Evolutionary conservation across 2,329 filamentous ascomycete species (phyloP).

Genomic region (Fusarium sarcochroum): DNA sequence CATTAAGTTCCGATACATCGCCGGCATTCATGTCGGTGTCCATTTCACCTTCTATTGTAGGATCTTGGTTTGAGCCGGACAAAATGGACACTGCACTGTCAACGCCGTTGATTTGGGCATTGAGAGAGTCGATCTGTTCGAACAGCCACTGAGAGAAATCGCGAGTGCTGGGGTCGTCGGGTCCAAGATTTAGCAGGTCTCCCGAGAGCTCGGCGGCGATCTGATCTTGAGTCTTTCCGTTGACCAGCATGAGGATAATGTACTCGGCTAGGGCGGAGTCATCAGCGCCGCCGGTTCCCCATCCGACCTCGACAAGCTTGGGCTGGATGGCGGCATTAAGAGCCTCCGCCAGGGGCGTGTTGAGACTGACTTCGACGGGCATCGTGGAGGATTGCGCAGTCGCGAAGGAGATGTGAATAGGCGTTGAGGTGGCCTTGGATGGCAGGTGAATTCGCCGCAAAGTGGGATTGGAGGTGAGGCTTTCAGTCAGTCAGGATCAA

Average conservation of each 20-base stretch:
- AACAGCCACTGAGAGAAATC: conserved; percentile 97
- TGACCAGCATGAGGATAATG: conserved; percentile 96
- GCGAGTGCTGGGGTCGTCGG: conserved; percentile 85
- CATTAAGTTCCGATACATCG: conserved; percentile 65
- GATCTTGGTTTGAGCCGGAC: conserved; percentile 54
- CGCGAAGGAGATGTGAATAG: conserved; percentile 11
- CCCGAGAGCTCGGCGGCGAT: conserved; percentile 89
- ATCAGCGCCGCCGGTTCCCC: conserved; percentile 83
- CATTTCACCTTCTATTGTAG: conserved; percentile 59
- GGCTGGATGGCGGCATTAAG: conserved; percentile 87
- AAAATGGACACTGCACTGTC: conserved; percentile 48
- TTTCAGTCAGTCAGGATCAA: conserved; percentile 22
- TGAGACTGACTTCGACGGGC: conserved; percentile 81
- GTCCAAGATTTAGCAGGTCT: conserved; percentile 85
- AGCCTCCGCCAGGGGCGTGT: conserved; percentile 87
- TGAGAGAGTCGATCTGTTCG: conserved; percentile 80
- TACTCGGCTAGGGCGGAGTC: conserved; percentile 93
- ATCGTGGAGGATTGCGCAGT: conserved; percentile 64
- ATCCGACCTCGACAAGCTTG: conserved; percentile 93
- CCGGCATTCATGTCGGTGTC: conserved; percentile 82
- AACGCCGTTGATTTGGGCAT: conserved; percentile 71
- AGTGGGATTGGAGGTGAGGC: conserved; percentile 31
- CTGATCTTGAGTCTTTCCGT: conserved; percentile 92
- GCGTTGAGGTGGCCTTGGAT: conserved; percentile 27
- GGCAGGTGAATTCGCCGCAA: conserved; percentile 43